phyloP scores from a whole-genome alignment of 768 basidiomycete species.

The Termitomyces bulborhizus region DNA sequence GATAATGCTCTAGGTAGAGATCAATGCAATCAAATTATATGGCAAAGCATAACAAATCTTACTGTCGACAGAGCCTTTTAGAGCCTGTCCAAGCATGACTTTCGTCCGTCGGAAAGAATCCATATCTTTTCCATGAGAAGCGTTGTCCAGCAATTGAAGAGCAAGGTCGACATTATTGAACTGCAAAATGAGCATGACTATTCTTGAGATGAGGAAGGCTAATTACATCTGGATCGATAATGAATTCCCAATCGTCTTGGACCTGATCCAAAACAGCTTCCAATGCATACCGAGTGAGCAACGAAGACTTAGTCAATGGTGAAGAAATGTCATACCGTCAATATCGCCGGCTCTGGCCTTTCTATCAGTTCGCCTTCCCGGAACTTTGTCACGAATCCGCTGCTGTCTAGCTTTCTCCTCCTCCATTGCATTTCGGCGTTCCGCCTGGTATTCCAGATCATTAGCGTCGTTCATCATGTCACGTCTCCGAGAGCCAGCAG shows the following conservation, averaged over 20 bases:
- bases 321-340: conserved; percentile 51
- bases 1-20: conserved; percentile 65
- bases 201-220: neutral
- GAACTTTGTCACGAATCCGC: conserved; percentile 61
- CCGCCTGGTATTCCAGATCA: conserved; percentile 50
- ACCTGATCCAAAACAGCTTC: conserved; percentile 82
- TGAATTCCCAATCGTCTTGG: conserved; percentile 85
- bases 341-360: conserved; percentile 72
- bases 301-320: neutral
- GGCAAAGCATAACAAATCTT: conserved; percentile 24
- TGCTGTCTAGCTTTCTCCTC: conserved; percentile 62
- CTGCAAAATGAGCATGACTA: conserved; percentile 27
- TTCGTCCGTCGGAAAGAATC: conserved; percentile 75
- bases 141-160: conserved; percentile 78
- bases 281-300: conserved; percentile 1
- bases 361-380: conserved; percentile 46
- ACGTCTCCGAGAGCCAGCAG: conserved; percentile 53
- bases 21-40: neutral
- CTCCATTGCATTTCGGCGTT: conserved; percentile 55
- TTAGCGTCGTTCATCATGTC: conserved; percentile 45
- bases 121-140: conserved; percentile 67
- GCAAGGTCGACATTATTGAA: conserved; percentile 96
- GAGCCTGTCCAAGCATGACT: conserved; percentile 66
- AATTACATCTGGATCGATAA: conserved; percentile 73
- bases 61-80: conserved; percentile 89